Evolutionary conservation across 768 basidiomycete species (phyloP).

Genomic region (Brasilioporus rufonigricans): DNA sequence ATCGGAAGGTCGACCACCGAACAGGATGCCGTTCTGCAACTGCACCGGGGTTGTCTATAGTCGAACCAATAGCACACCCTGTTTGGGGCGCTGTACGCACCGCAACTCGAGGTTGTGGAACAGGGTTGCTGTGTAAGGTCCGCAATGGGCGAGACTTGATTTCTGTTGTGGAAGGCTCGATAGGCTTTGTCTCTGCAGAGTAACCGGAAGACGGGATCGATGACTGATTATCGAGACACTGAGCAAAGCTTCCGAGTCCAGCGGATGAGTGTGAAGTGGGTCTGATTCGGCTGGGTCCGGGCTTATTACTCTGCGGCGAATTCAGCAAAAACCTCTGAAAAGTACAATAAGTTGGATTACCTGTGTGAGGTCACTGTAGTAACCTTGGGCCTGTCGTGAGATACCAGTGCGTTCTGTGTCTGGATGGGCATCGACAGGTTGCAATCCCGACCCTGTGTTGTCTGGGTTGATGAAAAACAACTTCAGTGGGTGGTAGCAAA

Average conservation of each 20-base stretch:
- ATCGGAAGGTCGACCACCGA: conserved; percentile 27
- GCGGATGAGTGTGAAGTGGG: neutral
- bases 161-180: neutral
- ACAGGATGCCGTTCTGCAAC: neutral
- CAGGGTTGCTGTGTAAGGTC: neutral
- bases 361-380: conserved; percentile 2
- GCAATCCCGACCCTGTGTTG: neutral
- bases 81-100: neutral
- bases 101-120: neutral
- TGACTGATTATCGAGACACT: neutral
- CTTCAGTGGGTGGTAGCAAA: neutral
- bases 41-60: neutral
- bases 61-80: conserved; percentile 10
- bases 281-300: conserved; percentile 5
- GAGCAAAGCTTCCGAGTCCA: neutral
- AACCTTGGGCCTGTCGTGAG: neutral
- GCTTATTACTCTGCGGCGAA: conserved; percentile 10
- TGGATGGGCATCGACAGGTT: neutral
- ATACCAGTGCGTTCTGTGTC: neutral
- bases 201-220: neutral
- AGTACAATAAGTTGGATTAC: neutral
- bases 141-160: neutral
- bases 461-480: conserved; percentile 2
- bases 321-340: conserved; percentile 1
- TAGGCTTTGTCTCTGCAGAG: neutral